Evolutionary conservation across 129 eudicot genomes (phyloP).

Genomic region (Tagetes patula): DNA sequence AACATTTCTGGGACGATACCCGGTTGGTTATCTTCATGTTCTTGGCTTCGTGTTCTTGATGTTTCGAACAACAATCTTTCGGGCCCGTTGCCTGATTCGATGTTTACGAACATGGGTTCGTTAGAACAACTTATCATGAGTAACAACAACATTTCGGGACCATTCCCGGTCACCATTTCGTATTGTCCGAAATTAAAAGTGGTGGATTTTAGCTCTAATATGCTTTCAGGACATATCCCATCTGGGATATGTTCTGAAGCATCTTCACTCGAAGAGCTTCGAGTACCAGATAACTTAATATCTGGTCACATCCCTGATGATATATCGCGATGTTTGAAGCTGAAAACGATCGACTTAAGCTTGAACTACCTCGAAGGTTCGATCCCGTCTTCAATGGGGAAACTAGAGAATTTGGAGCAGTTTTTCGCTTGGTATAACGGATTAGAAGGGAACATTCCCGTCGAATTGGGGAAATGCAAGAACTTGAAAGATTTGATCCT

Average conservation of each 20-base stretch:
- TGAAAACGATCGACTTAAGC: slow-evolving; percentile 76
- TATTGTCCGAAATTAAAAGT: slow-evolving; percentile 55
- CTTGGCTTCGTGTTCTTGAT: slow-evolving; percentile 70
- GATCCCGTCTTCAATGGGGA: slow-evolving; percentile 66
- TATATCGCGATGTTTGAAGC: slow-evolving; percentile 57
- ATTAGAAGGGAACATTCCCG: slow-evolving; percentile 71
- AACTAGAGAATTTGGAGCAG: slow-evolving; percentile 82
- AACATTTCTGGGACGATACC: slow-evolving; percentile 76
- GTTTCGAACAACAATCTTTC: slow-evolving; percentile 74
- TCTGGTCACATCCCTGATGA: slow-evolving; percentile 63
- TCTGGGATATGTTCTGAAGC: slow-evolving; percentile 65
- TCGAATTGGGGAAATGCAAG: slow-evolving; percentile 68
- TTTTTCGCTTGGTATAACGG: slow-evolving; percentile 88
- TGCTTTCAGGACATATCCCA: slow-evolving; percentile 68
- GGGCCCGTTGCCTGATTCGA: slow-evolving; percentile 59
- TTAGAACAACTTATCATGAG: slow-evolving; percentile 59
- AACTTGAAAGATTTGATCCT: slow-evolving; percentile 74
- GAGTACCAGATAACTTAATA: slow-evolving; percentile 72
- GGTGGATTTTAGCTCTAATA: slow-evolving; percentile 88
- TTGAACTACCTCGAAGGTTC: slow-evolving; percentile 74
- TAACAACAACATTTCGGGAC: slow-evolving; percentile 62
- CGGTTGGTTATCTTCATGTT: slow-evolving; percentile 57
- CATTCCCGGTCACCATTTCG: slow-evolving; percentile 63
- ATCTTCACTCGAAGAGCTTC: slow-evolving; percentile 70
- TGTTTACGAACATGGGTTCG: slow-evolving; percentile 53